phyloP scores from a whole-genome alignment of 2,329 filamentous ascomycete species.

The Fusarium succisae region DNA sequence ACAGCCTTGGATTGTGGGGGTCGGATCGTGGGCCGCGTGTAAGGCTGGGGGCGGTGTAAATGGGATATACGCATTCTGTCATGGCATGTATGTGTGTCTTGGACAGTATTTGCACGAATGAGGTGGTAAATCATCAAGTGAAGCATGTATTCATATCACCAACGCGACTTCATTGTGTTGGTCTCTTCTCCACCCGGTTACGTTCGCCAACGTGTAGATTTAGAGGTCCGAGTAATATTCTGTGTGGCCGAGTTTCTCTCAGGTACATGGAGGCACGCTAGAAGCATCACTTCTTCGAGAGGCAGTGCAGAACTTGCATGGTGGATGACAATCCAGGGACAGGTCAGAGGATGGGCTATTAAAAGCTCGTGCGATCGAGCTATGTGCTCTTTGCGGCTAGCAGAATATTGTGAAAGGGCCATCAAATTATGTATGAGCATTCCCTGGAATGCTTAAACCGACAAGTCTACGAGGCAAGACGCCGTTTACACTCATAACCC shows the following conservation, averaged over 20 bases:
- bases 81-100: neutral
- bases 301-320: conserved; percentile 29
- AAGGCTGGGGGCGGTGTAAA: conserved; percentile 42
- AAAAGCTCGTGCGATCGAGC: conserved; percentile 11
- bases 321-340: conserved; percentile 18
- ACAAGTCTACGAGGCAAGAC: neutral
- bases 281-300: conserved; percentile 25
- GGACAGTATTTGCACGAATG: neutral
- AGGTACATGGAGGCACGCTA: neutral
- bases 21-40: conserved; percentile 41
- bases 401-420: neutral
- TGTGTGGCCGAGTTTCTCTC: neutral
- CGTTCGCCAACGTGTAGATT: neutral
- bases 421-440: neutral
- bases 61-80: conserved; percentile 1
- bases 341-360: conserved; percentile 16
- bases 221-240: neutral
- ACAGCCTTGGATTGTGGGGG: conserved; percentile 40
- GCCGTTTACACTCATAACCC: neutral
- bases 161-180: neutral
- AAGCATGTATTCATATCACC: neutral
- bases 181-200: neutral
- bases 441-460: neutral
- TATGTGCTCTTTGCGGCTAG: neutral
- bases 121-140: neutral